Base-by-base conservation (phyloP, 2,329 filamentous ascomycete genomes). In the Penicillium sp. region DNA sequence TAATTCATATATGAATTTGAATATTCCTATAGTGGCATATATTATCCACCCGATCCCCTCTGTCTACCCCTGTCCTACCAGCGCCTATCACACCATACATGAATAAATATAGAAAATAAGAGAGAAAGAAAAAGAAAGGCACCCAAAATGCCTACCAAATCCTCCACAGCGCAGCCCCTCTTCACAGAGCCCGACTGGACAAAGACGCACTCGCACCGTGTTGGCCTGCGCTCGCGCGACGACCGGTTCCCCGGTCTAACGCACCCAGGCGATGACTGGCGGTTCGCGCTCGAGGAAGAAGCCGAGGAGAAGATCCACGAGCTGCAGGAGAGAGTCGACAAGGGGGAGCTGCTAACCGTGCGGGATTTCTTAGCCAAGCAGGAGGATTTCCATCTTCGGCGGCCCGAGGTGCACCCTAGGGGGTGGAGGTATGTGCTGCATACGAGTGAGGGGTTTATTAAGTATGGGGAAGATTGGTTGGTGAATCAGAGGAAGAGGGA, bases 341-440 rank as follows among this genome's bases (percentile, higher is more conserved):
- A 59, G 51, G 72, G 71, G 2, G 66, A 68, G 19, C 48, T 73
- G 53, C 29, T 74, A 15, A 72, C 65, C 23, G 69, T 74, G 35
- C 55, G 68, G 26, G 72, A 73, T 64, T 62, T 70, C 56, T 67
- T 73, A 61, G 66, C 60, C 31, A 64, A 68, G n/a, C 71, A 72
- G 15, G 61, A 82, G 70, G 77, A 84, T 61, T 77, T 82, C 47
- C 78, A 82, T 67, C 66, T 84, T 4, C 64, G 73, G 1, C 71
- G 79, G 49, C 81, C 82, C 0, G 75, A 81, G 19, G 76, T 81
- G 35, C 77, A 79, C 57, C 79, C 81, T 3, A 56, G 76, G 5
- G 80, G 81, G 7, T 85, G 83, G 83, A 73, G 83, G 41, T 84
- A 81, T 65, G 80, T 84, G 11, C 70, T 85, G 0, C 74, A 84